Percentiles rank a stretch among this genome's conserved stretches.
Conservation (phyloP, 331 rosid genomes). For the Phaseolus coccineus region DNA sequence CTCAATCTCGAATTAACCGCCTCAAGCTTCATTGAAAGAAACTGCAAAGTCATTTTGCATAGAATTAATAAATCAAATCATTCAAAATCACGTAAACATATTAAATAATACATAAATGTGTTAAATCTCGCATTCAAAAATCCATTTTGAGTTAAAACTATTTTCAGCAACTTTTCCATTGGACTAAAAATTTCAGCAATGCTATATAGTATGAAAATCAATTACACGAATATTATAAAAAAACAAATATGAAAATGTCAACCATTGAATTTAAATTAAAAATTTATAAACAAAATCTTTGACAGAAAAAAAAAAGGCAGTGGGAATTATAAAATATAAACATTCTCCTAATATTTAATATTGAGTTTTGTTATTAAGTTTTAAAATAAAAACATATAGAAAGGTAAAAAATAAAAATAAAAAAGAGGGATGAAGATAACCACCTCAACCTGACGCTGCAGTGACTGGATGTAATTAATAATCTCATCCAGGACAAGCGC, state of each 20-base stretch:
- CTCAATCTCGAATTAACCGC: constrained; percentile 76
- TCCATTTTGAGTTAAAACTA: neutral
- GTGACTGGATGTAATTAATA: constrained; percentile 89
- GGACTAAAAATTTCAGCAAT: too few relatives aligned
- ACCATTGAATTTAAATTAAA: too few relatives aligned
- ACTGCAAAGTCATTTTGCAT: constrained; percentile 54
- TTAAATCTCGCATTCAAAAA: neutral
- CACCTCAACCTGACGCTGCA: constrained; percentile 95
- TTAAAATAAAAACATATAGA: neutral
- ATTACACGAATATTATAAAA: too few relatives aligned
- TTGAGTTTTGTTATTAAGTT: neutral
- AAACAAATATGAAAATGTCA: too few relatives aligned
- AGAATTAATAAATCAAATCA: constrained; percentile 29
- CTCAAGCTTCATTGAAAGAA: constrained; percentile 95
- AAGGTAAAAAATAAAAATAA: neutral
- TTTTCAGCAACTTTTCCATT: neutral
- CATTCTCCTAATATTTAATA: too few relatives aligned
- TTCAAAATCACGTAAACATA: neutral
- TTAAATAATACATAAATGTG: neutral
- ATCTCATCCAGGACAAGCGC: constrained; percentile 95
- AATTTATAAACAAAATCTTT: too few relatives aligned
- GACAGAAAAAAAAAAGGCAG: too few relatives aligned
- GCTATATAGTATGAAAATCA: neutral
- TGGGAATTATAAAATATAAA: too few relatives aligned
- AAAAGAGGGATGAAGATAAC: constrained; percentile 7